Base-by-base conservation (phyloP, 805 yeast genomes). In the Teunomyces lycoperdinae region DNA sequence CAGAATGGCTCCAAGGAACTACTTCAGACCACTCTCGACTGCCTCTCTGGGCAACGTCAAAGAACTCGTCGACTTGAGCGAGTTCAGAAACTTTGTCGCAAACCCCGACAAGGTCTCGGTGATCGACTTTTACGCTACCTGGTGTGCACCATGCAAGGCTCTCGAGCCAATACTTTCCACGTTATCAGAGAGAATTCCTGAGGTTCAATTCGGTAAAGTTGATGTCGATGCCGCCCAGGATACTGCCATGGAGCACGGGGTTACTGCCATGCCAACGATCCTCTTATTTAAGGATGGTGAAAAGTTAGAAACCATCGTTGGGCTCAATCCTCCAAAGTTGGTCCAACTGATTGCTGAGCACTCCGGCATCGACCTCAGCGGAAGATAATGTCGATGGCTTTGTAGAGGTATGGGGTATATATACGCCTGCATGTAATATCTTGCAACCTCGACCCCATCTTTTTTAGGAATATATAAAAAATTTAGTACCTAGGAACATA, bases 131-230 rank as follows among this genome's bases (percentile, higher is more conserved):
- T 81, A 76, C 63, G 89, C 89, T 29, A 77, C 81, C 9, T 84
- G 89, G 89, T 84, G 89, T 64, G 88, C 85, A 6, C 89, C 89
- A n/a, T 84, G 89, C 58, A 82, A 80, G 56, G 85, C 85, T n/a
- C 76, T 84, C 57, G 74, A 84, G 2, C 89, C 89, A 11, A 62
- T 79, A 16, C 62, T 83, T 40, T 76, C 70, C 40, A 62, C 64
- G 33, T 62, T 73, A 50, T 68, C 76, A 24, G 75, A 76, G 16
- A 63, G 58, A 50, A 57, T 65, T 11, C 74, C 75, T 9, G 75
- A 74, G 48, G 87, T 82, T 1, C 75, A 74, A 46, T 87, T 86
- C 57, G 80, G 78, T 55, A 83, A 86, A 58, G 82, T 85, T 30
- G 90, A 87, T 55, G 89, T 86, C 42, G 94, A 86, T 61, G 71